Evolutionary conservation across 768 basidiomycete species (phyloP), one percentile per base, ranked within the genome.

Genomic region (Lactifluus volemus): DNA sequence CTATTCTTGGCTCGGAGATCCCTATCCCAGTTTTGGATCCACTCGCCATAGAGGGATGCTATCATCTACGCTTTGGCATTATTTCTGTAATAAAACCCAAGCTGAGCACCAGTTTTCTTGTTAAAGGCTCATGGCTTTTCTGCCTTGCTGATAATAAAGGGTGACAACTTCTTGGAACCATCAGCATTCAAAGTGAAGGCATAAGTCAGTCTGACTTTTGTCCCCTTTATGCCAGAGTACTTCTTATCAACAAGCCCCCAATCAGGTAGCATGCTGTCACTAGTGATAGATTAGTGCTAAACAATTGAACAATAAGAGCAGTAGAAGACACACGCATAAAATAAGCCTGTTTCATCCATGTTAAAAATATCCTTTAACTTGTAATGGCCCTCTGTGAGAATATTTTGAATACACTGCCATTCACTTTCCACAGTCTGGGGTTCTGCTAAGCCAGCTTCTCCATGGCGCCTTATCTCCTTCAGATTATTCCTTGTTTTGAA

Each of bases 71-170:
- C 47, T 14, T 49, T 49, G 2, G 19, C 47, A 49, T 62, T 56
- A 66, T 29, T 3, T 36, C 7, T 5, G 53, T 25, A 58, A 65
- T 74, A 71, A 58, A 75, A 73, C 2, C 71, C 72, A 19, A 34
- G 64, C 39, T 68, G 56, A 15, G 45, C 55, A 5, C 60, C 68
- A 21, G 58, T 55, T 47, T 66, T 62, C 44, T 69, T 70, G 34
- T 68, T 68, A 63, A 75, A 76, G 8, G 47, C 21, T 36, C 34
- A 32, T 17, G 51, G 51, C 51, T 32, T 21, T 5, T 32, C 8
- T 19, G 19, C 19, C 10, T 53, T 53, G 3, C 38, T n/a, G 8
- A 53, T 53, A 17, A 53, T n/a, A 9, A 53, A n/a, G 0, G 51
- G 32, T 39, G 30, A 17, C 12, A 34, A 14, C 15, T 53, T 53